These are phyloP conservation scores for Podosphaera leucotricha DNA, from an alignment of 2,329 filamentous ascomycete genomes.

Conservation along the genomic window DNA sequence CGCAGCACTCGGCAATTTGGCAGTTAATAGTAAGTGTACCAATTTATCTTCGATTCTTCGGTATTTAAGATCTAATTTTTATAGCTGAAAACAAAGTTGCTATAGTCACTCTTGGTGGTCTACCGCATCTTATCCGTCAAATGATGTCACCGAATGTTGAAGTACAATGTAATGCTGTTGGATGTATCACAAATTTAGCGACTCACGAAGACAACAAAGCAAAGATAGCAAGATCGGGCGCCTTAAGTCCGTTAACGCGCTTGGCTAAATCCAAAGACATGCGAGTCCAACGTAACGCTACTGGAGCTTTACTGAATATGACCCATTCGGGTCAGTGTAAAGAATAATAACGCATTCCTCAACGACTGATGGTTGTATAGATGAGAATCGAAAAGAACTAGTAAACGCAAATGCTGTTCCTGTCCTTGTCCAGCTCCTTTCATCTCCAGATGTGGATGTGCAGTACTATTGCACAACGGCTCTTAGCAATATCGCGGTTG, in stretches of 20 bases:
- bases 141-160: slow-evolving; percentile 98
- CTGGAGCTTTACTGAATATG: slow-evolving; percentile 92
- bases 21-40: slow-evolving; percentile 62
- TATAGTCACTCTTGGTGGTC: slow-evolving; percentile 77
- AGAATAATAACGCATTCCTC: background rate
- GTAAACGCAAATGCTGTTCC: slow-evolving; percentile 96
- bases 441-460: slow-evolving; percentile 83
- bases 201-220: slow-evolving; percentile 99
- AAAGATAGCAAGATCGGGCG: slow-evolving; percentile 88
- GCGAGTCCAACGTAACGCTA: slow-evolving; percentile 94
- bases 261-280: slow-evolving; percentile 95
- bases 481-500: slow-evolving; percentile 93
- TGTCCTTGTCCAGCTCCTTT: slow-evolving; percentile 82
- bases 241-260: slow-evolving; percentile 69
- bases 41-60: background rate
- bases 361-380: slow-evolving; percentile 21
- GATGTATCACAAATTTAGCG: slow-evolving; percentile 93
- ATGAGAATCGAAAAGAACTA: slow-evolving; percentile 92
- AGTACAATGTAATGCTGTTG: slow-evolving; percentile 96
- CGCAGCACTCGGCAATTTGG: slow-evolving; percentile 82
- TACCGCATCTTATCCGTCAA: slow-evolving; percentile 80
- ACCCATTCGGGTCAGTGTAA: slow-evolving; percentile 66
- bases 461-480: slow-evolving; percentile 99
- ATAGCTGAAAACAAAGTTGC: slow-evolving; percentile 91
- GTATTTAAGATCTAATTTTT: background rate